phyloP scores from a whole-genome alignment of 129 eudicot genomes.

The Gnaphalium uliginosum region DNA sequence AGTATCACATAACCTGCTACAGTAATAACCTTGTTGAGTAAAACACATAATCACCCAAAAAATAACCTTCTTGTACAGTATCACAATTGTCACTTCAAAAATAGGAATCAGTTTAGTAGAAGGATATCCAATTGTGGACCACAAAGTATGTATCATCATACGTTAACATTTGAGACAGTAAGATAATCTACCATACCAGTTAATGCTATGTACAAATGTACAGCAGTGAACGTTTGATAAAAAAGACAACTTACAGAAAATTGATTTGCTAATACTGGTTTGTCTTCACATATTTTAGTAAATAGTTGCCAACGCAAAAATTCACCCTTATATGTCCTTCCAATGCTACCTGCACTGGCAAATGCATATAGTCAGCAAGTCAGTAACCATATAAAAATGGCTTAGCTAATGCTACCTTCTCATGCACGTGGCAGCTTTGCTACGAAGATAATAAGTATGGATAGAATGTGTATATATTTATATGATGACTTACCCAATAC shows the following conservation, averaged over 20 bases:
- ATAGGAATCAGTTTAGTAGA: slow-evolving; percentile 12
- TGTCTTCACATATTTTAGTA: slow-evolving; percentile 79
- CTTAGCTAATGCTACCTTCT: background rate
- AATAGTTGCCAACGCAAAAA: slow-evolving; percentile 94
- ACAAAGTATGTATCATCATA: background rate
- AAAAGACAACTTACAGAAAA: slow-evolving; percentile 77
- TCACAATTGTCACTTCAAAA: slow-evolving; percentile 9
- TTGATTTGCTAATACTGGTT: slow-evolving; percentile 92
- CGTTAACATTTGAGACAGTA: slow-evolving; percentile 1
- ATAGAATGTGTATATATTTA: background rate
- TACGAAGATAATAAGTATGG: background rate
- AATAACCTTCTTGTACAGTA: slow-evolving; percentile 2
- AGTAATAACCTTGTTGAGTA: no score
- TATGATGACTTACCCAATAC: slow-evolving; percentile 71
- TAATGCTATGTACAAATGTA: slow-evolving; percentile 2
- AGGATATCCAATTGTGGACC: slow-evolving; percentile 9
- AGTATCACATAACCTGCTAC: no score
- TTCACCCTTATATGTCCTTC: slow-evolving; percentile 91
- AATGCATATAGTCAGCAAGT: slow-evolving; percentile 31
- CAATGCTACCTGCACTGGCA: slow-evolving; percentile 96
- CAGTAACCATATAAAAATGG: slow-evolving; percentile 21
- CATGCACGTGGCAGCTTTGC: slow-evolving; percentile 18
- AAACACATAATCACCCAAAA: background rate
- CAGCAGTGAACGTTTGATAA: background rate
- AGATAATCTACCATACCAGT: slow-evolving; percentile 4